Percentiles rank a stretch among this genome's conserved stretches.
These are phyloP conservation scores for Leishmania mexicana DNA, from an alignment of 208 protist genomes.

Conservation along the genomic window DNA sequence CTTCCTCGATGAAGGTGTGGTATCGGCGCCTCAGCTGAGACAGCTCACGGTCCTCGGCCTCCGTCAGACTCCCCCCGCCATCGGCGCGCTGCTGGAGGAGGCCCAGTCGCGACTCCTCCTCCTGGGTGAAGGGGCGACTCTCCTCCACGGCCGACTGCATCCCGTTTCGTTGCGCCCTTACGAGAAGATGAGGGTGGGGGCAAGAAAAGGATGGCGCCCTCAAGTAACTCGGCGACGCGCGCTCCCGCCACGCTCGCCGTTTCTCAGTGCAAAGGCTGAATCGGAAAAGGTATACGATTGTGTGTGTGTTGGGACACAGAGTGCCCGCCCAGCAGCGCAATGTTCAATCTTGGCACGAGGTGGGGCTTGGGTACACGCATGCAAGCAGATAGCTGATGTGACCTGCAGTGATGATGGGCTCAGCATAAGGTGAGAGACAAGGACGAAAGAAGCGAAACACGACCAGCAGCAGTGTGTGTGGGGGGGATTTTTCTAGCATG, in stretches of 20 bases:
- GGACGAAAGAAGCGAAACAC: neutral
- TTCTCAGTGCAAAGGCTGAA: neutral
- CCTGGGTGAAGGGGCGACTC: slow-evolving; percentile 41
- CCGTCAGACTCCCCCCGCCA: slow-evolving; percentile 26
- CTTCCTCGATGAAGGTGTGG: slow-evolving; percentile 58
- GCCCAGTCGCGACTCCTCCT: slow-evolving; percentile 54
- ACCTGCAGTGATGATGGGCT: neutral
- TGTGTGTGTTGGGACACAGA: neutral
- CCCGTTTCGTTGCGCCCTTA: neutral
- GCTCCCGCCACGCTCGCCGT: neutral
- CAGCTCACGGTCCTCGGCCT: slow-evolving; percentile 47
- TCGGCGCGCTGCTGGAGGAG: slow-evolving; percentile 33
- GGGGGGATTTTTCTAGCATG: too few species aligned
- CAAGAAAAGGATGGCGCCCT: neutral
- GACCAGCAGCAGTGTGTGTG: neutral
- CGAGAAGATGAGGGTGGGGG: neutral
- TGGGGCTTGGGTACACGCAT: neutral
- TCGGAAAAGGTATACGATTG: neutral
- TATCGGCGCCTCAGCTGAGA: slow-evolving; percentile 48
- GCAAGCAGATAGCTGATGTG: neutral
- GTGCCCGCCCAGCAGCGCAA: neutral
- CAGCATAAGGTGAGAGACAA: neutral
- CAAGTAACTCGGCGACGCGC: neutral
- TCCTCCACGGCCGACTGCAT: slow-evolving; percentile 11
- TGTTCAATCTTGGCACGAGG: neutral